Conservation (phyloP, 352 stramenopile genomes). For the Globisporangium viniferum region DNA sequence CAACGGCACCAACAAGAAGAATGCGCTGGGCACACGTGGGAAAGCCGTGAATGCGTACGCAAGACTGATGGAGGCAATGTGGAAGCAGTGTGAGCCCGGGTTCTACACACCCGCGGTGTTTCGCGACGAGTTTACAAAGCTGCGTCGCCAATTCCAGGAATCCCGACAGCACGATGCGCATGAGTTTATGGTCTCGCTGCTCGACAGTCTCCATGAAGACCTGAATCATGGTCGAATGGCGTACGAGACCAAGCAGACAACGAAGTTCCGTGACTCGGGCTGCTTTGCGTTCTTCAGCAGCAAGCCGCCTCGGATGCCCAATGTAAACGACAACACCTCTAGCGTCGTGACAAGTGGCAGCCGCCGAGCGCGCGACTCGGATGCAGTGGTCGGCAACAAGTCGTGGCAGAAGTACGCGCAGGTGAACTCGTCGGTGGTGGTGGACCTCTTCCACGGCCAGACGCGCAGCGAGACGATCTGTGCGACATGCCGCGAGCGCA, state of each 20-base stretch:
- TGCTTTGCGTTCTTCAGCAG: conserved; percentile 27
- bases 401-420: conserved; percentile 91
- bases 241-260: conserved; percentile 4
- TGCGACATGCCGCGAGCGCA: conserved; percentile 88
- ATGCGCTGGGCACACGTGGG: conserved; percentile 90
- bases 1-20: conserved; percentile 93
- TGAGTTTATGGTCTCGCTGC: conserved; percentile 93
- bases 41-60: conserved; percentile 89
- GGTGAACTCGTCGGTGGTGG: conserved; percentile 94
- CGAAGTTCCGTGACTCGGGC: conserved; percentile 8
- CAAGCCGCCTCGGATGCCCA: not conserved
- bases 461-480: conserved; percentile 95
- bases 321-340: not conserved
- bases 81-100: conserved; percentile 47
- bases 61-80: conserved; percentile 63
- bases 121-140: conserved; percentile 64
- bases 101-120: conserved; percentile 54
- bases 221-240: conserved; percentile 71
- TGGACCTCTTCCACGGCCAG: conserved; percentile 96
- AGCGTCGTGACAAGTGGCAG: not conserved
- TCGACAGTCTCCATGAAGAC: conserved; percentile 98
- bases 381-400: conserved; percentile 81
- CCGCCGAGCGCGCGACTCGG: conserved; percentile 21
- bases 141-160: conserved; percentile 69
- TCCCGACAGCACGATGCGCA: conserved; percentile 95